Evolutionary conservation across 371 early-diverging fungal species (phyloP), one percentile per base, ranked within the genome.

Genomic region (Smittium culicis): DNA sequence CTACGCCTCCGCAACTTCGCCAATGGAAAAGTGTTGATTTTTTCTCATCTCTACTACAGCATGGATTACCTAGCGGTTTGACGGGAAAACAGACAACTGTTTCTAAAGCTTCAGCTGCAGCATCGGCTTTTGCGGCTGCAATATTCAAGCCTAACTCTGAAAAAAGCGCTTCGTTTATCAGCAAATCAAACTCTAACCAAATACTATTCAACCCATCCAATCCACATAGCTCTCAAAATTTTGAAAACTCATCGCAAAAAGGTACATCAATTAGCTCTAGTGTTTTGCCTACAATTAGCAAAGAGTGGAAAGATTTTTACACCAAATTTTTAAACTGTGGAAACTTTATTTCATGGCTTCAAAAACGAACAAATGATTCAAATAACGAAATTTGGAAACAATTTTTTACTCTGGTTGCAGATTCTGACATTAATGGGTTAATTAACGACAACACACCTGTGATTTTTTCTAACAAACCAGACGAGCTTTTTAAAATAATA

Each of bases 321-420:
- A 72, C 81, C 34, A 87, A 84, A 66, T 97, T 97, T 73, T 74
- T 96, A 56, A 87, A 86, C 72, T 93, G 93, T 59, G 89, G 93
- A 66, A 93, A 93, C 70, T 97, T 97, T 83, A 93, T 93, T 5
- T 85, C 93, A 20, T 97, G 97, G 97, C 81, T 96, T 32, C 90
- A 88, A 20, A 79, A 82, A 54, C 83, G 90, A n/a, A 89, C 89
- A 14, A 79, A 78, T 30, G 85, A 87, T 57, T 87, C 91, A 0
- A 86, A 89, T 71, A 80, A 83, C 14, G 86, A 86, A 55, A 83
- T 92, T 64, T 71, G 67, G 64, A 64, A 63, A 66, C 70, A 71
- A 29, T 73, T 34, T 35, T 63, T 63, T 63, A 33, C 25, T 34
- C 24, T n/a, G 5, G 35, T 63, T 30, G 63, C 63, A n/a, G 33